Conservation (phyloP, 2,329 filamentous ascomycete genomes). For the Exophiala xenobiotica region DNA sequence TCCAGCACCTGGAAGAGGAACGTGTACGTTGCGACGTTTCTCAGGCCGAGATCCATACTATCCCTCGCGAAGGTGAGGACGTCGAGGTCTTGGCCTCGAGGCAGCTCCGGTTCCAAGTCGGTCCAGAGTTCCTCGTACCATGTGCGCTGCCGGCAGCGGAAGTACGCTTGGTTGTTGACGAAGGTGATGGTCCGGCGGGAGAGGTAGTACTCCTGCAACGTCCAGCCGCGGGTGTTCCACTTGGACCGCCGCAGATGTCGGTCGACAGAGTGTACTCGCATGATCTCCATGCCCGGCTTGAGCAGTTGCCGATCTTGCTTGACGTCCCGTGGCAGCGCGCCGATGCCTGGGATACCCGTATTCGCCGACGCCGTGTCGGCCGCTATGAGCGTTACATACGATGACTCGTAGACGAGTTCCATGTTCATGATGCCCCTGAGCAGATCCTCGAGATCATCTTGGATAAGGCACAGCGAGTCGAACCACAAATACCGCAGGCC, state of each 20-base stretch:
- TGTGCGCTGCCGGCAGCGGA: conserved; percentile 2
- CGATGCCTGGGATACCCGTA: background rate
- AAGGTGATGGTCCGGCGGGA: conserved; percentile 1
- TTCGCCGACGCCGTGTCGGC: background rate
- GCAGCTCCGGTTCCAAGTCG: background rate
- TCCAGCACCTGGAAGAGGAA: conserved; percentile 3
- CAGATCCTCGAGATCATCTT: conserved; percentile 3
- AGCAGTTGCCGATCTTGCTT: background rate
- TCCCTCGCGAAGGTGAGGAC: background rate
- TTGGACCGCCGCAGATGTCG: background rate
- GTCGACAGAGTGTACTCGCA: background rate
- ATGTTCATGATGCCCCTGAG: background rate
- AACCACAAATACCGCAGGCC: conserved; percentile 3
- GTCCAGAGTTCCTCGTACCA: conserved; percentile 2
- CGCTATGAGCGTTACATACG: conserved; percentile 5
- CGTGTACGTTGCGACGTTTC: background rate
- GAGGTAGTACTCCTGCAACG: conserved; percentile 2
- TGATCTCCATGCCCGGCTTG: background rate
- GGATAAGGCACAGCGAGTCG: conserved; percentile 5
- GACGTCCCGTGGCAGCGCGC: background rate
- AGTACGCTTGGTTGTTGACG: background rate
- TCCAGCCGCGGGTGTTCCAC: background rate
- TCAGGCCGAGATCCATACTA: background rate
- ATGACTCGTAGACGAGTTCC: conserved; percentile 6
- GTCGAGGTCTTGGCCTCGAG: background rate